Conservation (phyloP, 1,139 yeast genomes). For the Suhomyces anneliseae region DNA sequence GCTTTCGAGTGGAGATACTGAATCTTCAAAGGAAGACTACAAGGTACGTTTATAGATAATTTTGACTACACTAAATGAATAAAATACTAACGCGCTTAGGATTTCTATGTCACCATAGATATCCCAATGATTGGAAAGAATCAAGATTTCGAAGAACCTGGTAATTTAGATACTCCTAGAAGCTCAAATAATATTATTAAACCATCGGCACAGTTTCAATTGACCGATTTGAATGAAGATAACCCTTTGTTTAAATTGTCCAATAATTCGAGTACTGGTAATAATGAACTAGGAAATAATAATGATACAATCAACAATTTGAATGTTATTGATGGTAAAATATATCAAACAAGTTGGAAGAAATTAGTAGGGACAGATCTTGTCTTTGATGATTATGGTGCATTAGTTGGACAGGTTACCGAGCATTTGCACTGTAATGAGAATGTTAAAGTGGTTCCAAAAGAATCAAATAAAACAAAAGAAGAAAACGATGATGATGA, state of each 20-base stretch:
- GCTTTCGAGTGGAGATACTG: constrained; percentile 17
- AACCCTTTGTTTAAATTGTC: constrained; percentile 42
- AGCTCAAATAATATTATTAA: constrained; percentile 27
- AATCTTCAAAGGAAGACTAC: constrained; percentile 23
- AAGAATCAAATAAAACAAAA: constrained; percentile 14
- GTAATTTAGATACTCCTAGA: constrained; percentile 14
- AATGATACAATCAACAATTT: constrained; percentile 27
- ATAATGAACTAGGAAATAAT: constrained; percentile 1
- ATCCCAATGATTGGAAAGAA: constrained; percentile 37
- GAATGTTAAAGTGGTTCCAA: constrained; percentile 25
- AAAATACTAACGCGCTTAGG: constrained; percentile 27
- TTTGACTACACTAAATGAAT: constrained; percentile 3
- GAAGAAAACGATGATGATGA: constrained; percentile 17
- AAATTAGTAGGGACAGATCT: constrained; percentile 82
- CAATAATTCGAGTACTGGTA: constrained; percentile 23
- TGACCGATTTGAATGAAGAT: constrained; percentile 35
- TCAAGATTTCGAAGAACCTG: constrained; percentile 15
- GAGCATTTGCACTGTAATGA: constrained; percentile 42
- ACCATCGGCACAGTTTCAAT: constrained; percentile 44
- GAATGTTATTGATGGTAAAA: constrained; percentile 40
- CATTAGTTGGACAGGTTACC: constrained; percentile 43
- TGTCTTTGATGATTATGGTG: constrained; percentile 58
- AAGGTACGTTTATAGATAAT: constrained; percentile 37
- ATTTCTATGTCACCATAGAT: constrained; percentile 44
- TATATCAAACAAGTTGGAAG: constrained; percentile 79